Percentiles rank a stretch among this genome's conserved stretches.
Evolutionary conservation across 148 eudicot species (phyloP).

Genomic region (Silene latifolia): DNA sequence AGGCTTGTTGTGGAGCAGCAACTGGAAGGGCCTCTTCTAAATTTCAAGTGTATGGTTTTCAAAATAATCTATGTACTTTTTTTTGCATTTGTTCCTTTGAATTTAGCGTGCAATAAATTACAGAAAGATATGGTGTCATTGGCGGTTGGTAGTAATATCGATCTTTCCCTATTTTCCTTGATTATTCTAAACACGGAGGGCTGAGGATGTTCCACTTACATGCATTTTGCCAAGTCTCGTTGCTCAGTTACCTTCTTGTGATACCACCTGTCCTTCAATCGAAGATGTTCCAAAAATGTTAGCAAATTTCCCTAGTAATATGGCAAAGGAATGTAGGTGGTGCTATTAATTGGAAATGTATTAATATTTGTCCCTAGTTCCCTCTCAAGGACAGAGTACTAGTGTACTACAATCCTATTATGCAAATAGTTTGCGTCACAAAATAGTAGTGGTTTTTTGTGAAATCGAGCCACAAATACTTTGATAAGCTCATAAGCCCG

Average conservation of each 20-base stretch:
- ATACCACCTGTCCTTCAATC: too few relatives aligned
- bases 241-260: too few relatives aligned
- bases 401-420: not conserved
- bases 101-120: not conserved
- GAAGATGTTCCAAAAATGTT: too few relatives aligned
- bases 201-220: too few relatives aligned
- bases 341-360: not conserved
- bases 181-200: too few relatives aligned
- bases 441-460: not conserved
- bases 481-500: too few relatives aligned
- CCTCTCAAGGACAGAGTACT: too few relatives aligned
- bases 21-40: constrained; percentile 48
- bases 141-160: not conserved
- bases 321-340: not conserved
- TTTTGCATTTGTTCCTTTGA: not conserved
- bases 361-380: too few relatives aligned
- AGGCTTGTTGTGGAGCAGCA: constrained; percentile 86
- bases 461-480: too few relatives aligned
- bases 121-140: too few relatives aligned
- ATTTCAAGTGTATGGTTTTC: constrained; percentile 43
- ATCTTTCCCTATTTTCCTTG: too few relatives aligned
- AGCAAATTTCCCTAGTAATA: not conserved
- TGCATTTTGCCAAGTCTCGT: too few relatives aligned
- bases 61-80: not conserved
- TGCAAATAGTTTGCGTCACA: not conserved